Percentiles rank a stretch among this genome's conserved stretches.
phyloP scores from a whole-genome alignment of 768 basidiomycete genomes.

The Amanita pseudoporphyria region DNA sequence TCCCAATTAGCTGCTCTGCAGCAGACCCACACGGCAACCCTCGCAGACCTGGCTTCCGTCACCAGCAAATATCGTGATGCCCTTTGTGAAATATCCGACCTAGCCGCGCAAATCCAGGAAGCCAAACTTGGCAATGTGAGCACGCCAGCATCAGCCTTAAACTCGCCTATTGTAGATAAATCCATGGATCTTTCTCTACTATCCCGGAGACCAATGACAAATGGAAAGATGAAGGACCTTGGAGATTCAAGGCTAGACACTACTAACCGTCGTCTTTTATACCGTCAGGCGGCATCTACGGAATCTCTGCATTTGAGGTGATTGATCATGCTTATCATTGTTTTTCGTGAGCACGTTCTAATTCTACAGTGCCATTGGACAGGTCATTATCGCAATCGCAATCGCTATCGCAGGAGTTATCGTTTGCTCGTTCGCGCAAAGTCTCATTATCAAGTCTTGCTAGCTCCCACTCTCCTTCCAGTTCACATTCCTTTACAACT shows the following conservation, averaged over 20 bases:
- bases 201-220: constrained; percentile 43
- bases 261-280: constrained; percentile 66
- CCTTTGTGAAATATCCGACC: constrained; percentile 84
- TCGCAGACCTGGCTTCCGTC: constrained; percentile 70
- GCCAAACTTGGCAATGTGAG: constrained; percentile 54
- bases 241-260: constrained; percentile 40
- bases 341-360: constrained; percentile 9
- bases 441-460: constrained; percentile 69
- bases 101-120: constrained; percentile 87
- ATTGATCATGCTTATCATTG: constrained; percentile 10
- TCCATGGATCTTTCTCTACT: constrained; percentile 24
- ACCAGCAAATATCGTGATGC: constrained; percentile 83
- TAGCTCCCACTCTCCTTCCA: constrained; percentile 52
- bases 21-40: constrained; percentile 71
- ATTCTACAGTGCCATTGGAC: constrained; percentile 12
- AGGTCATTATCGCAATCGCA: constrained; percentile 91
- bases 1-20: constrained; percentile 67
- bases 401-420: constrained; percentile 96
- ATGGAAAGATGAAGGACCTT: constrained; percentile 38
- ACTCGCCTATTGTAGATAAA: constrained; percentile 35
- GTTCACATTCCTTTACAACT: constrained; percentile 35
- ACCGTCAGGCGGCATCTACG: constrained; percentile 77
- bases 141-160: constrained; percentile 20
- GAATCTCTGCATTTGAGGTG: constrained; percentile 87
- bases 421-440: constrained; percentile 80